These are phyloP conservation scores for Globisporangium splendens DNA, from an alignment of 352 stramenopile genomes.

Conservation along the genomic window DNA sequence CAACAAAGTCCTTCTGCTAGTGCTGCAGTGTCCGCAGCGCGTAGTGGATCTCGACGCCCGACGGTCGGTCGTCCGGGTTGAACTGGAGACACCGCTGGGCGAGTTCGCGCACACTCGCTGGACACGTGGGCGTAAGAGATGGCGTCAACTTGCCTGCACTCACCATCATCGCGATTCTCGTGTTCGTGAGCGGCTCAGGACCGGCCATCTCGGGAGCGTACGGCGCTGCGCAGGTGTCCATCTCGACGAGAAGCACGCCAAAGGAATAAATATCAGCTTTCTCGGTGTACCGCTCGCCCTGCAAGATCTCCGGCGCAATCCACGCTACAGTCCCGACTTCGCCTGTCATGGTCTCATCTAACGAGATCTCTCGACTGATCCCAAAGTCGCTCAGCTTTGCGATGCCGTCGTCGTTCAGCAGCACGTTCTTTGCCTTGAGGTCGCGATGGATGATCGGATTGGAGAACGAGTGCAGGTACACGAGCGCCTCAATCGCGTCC, in stretches of 20 bases:
- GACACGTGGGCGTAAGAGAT: slow-evolving; percentile 11
- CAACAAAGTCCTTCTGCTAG: not conserved
- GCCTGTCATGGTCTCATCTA: slow-evolving; percentile 27
- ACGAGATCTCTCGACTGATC: slow-evolving; percentile 30
- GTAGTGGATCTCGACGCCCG: slow-evolving; percentile 23
- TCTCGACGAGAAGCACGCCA: slow-evolving; percentile 31
- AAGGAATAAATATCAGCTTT: slow-evolving; percentile 32
- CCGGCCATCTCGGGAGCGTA: slow-evolving; percentile 19
- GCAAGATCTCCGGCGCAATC: slow-evolving; percentile 36
- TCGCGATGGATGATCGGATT: slow-evolving; percentile 47
- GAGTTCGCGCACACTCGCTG: slow-evolving; percentile 12
- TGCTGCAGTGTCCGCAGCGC: slow-evolving; percentile 14
- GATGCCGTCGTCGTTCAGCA: slow-evolving; percentile 25
- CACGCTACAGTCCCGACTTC: slow-evolving; percentile 33
- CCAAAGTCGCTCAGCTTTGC: slow-evolving; percentile 63
- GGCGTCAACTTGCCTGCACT: slow-evolving; percentile 18
- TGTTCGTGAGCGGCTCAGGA: slow-evolving; percentile 11
- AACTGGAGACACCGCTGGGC: slow-evolving; percentile 16
- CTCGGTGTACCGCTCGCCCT: slow-evolving; percentile 25
- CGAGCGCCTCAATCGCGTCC: slow-evolving; percentile 43
- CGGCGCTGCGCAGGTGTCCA: slow-evolving; percentile 34
- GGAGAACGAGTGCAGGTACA: slow-evolving; percentile 52
- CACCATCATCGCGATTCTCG: slow-evolving; percentile 19
- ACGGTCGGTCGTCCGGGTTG: slow-evolving; percentile 15
- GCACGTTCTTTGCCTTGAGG: slow-evolving; percentile 48